Conservation (phyloP, 306 rosid species). For the Corylus heterophylla region DNA sequence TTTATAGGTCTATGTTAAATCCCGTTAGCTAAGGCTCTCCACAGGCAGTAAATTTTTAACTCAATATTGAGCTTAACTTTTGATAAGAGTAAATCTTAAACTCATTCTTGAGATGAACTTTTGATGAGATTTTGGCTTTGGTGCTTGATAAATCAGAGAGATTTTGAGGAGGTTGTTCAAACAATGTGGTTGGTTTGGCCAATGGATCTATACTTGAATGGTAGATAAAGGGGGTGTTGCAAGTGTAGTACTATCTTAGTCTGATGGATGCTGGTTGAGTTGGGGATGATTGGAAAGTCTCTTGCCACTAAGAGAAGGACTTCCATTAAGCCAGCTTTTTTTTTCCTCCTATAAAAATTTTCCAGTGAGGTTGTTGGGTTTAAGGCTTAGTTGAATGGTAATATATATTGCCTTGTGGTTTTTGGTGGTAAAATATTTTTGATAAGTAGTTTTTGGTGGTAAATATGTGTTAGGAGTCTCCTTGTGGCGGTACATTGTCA, state of each 20-base stretch:
- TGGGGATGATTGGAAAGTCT: neutral
- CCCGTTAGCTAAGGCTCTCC: neutral
- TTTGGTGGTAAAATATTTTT: neutral
- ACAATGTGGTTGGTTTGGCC: neutral
- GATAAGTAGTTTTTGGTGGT: neutral
- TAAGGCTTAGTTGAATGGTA: neutral
- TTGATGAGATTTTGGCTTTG: neutral
- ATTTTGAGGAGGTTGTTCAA: neutral
- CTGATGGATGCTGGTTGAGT: neutral
- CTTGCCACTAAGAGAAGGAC: neutral
- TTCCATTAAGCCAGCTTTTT: neutral
- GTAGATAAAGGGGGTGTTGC: neutral
- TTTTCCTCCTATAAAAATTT: neutral
- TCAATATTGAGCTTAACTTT: neutral
- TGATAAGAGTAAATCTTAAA: neutral
- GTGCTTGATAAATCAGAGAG: neutral
- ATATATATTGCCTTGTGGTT: too few relatives aligned
- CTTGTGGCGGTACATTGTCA: neutral
- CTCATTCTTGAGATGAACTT: neutral
- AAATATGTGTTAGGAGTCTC: neutral
- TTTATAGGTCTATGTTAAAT: neutral
- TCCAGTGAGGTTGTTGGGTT: neutral
- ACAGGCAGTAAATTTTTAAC: neutral
- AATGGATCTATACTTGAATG: neutral
- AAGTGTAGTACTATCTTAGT: too few relatives aligned